These are phyloP conservation scores for Hypoxylon sp. DNA, from an alignment of 2,329 filamentous ascomycete genomes.

Conservation along the genomic window DNA sequence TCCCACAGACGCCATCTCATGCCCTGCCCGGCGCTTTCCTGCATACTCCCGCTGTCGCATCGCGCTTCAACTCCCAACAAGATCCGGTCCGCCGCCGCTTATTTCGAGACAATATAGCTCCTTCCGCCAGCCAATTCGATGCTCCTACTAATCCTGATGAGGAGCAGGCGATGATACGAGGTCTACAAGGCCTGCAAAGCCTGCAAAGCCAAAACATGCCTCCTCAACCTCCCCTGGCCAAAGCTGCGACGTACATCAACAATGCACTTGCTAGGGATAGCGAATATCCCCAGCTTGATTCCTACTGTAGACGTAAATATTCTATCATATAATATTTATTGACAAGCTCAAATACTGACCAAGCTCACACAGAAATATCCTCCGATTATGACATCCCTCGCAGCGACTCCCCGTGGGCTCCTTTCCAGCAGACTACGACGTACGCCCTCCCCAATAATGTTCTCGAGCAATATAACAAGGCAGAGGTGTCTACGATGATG, in stretches of 20 bases:
- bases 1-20: slow-evolving; percentile 75
- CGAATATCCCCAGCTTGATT: slow-evolving; percentile 89
- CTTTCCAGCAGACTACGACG: slow-evolving; percentile 88
- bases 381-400: slow-evolving; percentile 89
- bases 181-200: slow-evolving; percentile 46
- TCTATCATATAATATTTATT: slow-evolving; percentile 23
- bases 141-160: slow-evolving; percentile 41
- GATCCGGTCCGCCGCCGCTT: slow-evolving; percentile 68
- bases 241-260: slow-evolving; percentile 88
- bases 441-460: slow-evolving; percentile 93
- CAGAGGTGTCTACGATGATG: slow-evolving; percentile 91
- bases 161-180: slow-evolving; percentile 49
- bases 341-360: slow-evolving; percentile 51
- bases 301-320: slow-evolving; percentile 86
- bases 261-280: slow-evolving; percentile 81
- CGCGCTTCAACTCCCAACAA: slow-evolving; percentile 61
- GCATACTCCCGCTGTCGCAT: slow-evolving; percentile 77
- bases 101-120: slow-evolving; percentile 57
- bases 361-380: slow-evolving; percentile 75
- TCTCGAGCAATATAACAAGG: slow-evolving; percentile 91
- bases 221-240: slow-evolving; percentile 72
- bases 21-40: slow-evolving; percentile 82
- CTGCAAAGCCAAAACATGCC: slow-evolving; percentile 54
- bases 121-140: slow-evolving; percentile 38
- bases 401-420: slow-evolving; percentile 80